Conservation (phyloP, 495 filamentous ascomycete genomes). For the Friedmanniomyces endolithicus region DNA sequence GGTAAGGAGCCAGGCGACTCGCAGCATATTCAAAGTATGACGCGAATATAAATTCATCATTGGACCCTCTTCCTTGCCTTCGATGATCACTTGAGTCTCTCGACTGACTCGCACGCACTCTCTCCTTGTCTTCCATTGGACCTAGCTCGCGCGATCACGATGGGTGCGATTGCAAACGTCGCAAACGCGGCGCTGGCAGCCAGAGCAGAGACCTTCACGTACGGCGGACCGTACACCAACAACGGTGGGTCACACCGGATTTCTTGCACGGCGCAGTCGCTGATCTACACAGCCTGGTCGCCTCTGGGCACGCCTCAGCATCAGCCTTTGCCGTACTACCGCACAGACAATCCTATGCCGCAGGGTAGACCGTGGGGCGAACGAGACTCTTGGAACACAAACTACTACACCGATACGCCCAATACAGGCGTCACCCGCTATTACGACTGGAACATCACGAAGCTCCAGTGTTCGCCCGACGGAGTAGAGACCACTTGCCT, state of each 20-base stretch:
- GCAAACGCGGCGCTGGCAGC: neutral
- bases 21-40: too few species aligned
- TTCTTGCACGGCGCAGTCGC: neutral
- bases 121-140: too few species aligned
- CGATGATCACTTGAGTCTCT: too few species aligned
- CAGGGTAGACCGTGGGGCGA: conserved; percentile 20
- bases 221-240: neutral
- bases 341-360: conserved; percentile 20
- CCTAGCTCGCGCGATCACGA: too few species aligned
- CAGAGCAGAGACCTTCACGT: neutral
- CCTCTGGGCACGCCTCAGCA: conserved; percentile 10
- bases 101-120: too few species aligned
- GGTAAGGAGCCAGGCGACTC: too few species aligned
- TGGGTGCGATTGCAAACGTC: neutral
- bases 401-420: conserved; percentile 26
- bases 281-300: neutral
- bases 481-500: conserved; percentile 21
- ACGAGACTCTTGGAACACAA: conserved; percentile 13
- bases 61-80: too few species aligned
- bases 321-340: conserved; percentile 1
- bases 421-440: conserved; percentile 27
- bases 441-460: conserved; percentile 29
- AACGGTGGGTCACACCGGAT: neutral
- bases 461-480: conserved; percentile 21
- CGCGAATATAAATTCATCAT: too few species aligned